Evolutionary conservation across 257 asterid species (phyloP).

Genomic region (Solanum stenotomum): DNA sequence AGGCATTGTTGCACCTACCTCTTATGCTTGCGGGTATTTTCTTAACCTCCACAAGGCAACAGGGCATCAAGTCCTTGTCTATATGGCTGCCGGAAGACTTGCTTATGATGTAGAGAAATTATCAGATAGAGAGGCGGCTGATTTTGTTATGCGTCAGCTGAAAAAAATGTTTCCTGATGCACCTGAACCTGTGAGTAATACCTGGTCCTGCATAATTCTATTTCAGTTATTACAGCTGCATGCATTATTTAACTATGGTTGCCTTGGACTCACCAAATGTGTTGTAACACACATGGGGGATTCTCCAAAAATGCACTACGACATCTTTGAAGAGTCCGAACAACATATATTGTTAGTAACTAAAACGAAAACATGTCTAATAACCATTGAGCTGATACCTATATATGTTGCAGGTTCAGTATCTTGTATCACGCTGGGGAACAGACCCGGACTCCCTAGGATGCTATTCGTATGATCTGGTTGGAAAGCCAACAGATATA

Average conservation of each 20-base stretch:
- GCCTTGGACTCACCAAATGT: neutral
- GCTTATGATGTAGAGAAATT: constrained; percentile 88
- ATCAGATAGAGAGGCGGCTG: constrained; percentile 62
- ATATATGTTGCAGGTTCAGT: constrained; percentile 43
- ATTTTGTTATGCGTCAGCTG: constrained; percentile 70
- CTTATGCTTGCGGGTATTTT: constrained; percentile 88
- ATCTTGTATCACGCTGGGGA: constrained; percentile 90
- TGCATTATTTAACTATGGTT: neutral
- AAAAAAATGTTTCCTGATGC: constrained; percentile 85
- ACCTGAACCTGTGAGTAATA: constrained; percentile 67
- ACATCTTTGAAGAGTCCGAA: neutral
- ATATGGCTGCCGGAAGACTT: constrained; percentile 96
- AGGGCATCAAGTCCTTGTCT: constrained; percentile 89
- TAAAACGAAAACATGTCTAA: neutral
- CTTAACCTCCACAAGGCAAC: constrained; percentile 97
- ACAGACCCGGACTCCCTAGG: constrained; percentile 75
- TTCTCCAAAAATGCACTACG: neutral
- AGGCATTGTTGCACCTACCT: constrained; percentile 77
- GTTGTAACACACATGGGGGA: neutral
- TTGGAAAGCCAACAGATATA: constrained; percentile 73
- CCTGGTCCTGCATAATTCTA: neutral
- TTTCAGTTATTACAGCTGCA: neutral
- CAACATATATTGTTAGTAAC: neutral
- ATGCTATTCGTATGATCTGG: constrained; percentile 83
- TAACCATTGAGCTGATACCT: neutral